Conservation (phyloP, 129 eudicot genomes). For the Silybum marianum region DNA sequence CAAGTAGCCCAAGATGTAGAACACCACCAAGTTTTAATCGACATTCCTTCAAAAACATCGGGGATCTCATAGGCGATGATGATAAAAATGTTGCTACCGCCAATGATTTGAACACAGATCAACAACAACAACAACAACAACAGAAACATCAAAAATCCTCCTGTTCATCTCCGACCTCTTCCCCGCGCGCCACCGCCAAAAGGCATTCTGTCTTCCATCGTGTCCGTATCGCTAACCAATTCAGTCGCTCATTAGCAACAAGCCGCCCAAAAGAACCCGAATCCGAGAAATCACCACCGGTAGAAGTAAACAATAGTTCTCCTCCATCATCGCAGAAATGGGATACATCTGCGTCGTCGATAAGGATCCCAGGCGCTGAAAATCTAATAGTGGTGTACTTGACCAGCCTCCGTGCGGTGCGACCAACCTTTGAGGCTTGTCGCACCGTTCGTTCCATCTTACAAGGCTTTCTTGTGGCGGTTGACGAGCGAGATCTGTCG, state of each 20-base stretch:
- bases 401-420: slow-evolving; percentile 63
- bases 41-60: slow-evolving; percentile 32
- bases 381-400: slow-evolving; percentile 45
- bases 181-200: not conserved
- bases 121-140: not conserved
- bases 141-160: not conserved
- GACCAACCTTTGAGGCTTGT: slow-evolving; percentile 75
- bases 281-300: not conserved
- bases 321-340: not conserved
- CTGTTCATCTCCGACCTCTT: not conserved
- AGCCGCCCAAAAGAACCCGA: slow-evolving; percentile 7
- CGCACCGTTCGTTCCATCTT: slow-evolving; percentile 50
- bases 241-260: slow-evolving; percentile 40
- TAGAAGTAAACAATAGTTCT: not conserved
- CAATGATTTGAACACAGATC: slow-evolving; percentile 7
- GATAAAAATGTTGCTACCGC: not conserved
- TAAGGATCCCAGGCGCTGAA: slow-evolving; percentile 43
- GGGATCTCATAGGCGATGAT: slow-evolving; percentile 11
- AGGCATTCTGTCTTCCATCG: slow-evolving; percentile 55
- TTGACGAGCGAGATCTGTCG: slow-evolving; percentile 72
- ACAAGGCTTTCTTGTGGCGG: slow-evolving; percentile 45
- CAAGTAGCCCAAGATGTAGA: slow-evolving; percentile 13
- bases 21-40: slow-evolving; percentile 22
- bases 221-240: slow-evolving; percentile 43
- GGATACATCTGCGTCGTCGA: not conserved